Evolutionary conservation across 2,329 filamentous ascomycete genomes (phyloP).

Genomic region (Aspergillus brasiliensis): DNA sequence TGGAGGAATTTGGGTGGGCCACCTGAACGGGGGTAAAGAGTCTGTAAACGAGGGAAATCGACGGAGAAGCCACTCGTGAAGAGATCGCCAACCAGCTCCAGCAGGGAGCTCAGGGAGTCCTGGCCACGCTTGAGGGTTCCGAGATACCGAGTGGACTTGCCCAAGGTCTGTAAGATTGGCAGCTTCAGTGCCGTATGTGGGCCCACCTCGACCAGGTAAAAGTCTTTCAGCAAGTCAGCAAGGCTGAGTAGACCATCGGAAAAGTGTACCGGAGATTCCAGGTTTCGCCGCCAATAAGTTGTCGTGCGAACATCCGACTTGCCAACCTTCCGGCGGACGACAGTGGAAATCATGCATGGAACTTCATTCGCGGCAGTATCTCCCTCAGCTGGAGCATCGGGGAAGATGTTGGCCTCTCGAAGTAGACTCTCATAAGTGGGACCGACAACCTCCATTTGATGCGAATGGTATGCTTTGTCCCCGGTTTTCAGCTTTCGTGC

Average conservation of each 20-base stretch:
- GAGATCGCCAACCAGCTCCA: not conserved
- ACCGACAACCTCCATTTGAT: conserved; percentile 17
- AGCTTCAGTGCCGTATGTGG: not conserved
- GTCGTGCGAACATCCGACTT: not conserved
- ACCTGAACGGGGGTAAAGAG: not conserved
- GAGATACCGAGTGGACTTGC: not conserved
- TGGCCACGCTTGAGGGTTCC: not conserved
- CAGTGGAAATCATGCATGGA: conserved; percentile 6
- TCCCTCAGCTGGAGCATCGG: not conserved
- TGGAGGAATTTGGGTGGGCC: not conserved
- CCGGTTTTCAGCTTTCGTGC: conserved; percentile 17
- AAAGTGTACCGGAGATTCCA: conserved; percentile 17
- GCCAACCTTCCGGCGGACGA: not conserved
- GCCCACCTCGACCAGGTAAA: not conserved
- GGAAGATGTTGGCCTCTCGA: not conserved
- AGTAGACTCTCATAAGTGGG: not conserved
- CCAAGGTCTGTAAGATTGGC: not conserved
- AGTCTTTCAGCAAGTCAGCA: not conserved
- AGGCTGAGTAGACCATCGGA: not conserved
- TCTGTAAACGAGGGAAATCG: not conserved
- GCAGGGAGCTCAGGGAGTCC: not conserved
- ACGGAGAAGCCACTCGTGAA: not conserved
- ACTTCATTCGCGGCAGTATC: not conserved
- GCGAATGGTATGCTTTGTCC: conserved; percentile 24
- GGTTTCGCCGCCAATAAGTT: conserved; percentile 27